phyloP scores from a whole-genome alignment of 2,329 filamentous ascomycete species.

The Myriosclerotinia duriaeana region DNA sequence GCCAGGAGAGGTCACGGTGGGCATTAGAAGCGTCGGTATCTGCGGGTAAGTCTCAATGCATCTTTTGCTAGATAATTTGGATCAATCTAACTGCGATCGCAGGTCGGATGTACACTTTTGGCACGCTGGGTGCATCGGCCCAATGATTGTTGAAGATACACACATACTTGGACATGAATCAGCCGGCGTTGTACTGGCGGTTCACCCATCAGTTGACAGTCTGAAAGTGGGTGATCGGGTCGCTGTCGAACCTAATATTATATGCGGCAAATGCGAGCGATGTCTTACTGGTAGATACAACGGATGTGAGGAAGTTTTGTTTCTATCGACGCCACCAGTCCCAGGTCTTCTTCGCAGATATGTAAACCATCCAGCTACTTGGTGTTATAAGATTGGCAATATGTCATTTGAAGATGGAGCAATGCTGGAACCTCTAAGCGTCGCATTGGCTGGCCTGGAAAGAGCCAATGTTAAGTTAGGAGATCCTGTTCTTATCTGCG shows the following conservation, averaged over 20 bases:
- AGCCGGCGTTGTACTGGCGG: constrained; percentile 77
- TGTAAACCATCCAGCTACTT: constrained; percentile 89
- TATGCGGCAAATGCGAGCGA: constrained; percentile 86
- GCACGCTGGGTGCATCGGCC: constrained; percentile 91
- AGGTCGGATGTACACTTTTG: constrained; percentile 97
- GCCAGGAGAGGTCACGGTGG: constrained; percentile 81
- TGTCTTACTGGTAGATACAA: constrained; percentile 94
- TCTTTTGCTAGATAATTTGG: neutral
- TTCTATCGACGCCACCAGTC: constrained; percentile 88
- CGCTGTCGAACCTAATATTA: constrained; percentile 90
- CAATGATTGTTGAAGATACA: constrained; percentile 86
- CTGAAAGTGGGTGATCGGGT: constrained; percentile 87
- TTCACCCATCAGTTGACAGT: constrained; percentile 73
- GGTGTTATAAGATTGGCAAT: constrained; percentile 94
- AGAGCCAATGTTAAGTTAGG: constrained; percentile 77
- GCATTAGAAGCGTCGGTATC: constrained; percentile 91
- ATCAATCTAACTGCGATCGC: constrained; percentile 25
- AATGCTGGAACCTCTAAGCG: constrained; percentile 84
- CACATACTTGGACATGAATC: constrained; percentile 96
- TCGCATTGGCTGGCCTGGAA: constrained; percentile 85
- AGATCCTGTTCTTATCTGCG: constrained; percentile 85
- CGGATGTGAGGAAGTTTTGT: constrained; percentile 81
- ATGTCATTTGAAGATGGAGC: constrained; percentile 92
- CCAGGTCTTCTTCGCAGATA: constrained; percentile 85
- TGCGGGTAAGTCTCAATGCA: constrained; percentile 65